Evolutionary conservation across 129 eudicot genomes (phyloP).

Genomic region (Cynara cardunculus): DNA sequence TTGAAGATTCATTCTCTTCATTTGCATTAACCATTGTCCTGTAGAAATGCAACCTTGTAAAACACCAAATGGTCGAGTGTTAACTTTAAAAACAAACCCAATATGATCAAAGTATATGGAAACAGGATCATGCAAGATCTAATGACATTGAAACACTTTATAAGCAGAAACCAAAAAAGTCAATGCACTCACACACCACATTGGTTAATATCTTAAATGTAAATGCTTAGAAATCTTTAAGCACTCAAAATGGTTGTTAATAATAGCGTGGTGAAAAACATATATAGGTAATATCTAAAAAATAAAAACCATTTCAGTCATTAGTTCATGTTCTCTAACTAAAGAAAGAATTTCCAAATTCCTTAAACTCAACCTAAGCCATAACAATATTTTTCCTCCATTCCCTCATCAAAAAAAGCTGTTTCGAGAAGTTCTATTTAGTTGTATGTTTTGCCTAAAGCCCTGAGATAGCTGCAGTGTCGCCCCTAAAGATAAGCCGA

Average conservation of each 20-base stretch:
- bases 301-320: background rate
- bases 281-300: background rate
- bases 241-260: background rate
- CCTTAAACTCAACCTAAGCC: background rate
- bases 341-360: background rate
- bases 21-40: slow-evolving; percentile 43
- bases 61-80: slow-evolving; percentile 11
- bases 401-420: background rate
- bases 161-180: background rate
- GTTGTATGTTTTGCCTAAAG: background rate
- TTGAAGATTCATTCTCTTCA: slow-evolving; percentile 20
- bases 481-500: background rate
- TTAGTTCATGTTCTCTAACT: background rate
- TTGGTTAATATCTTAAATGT: background rate
- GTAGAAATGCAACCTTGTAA: slow-evolving; percentile 15
- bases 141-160: background rate
- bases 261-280: background rate
- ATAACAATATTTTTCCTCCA: background rate
- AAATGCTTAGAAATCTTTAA: background rate
- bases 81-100: slow-evolving; percentile 2
- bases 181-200: background rate
- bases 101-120: background rate
- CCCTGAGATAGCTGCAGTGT: background rate
- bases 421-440: background rate
- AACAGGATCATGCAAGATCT: background rate